Conservation (phyloP, 208 protist genomes). For the Porcisia hertigi region DNA sequence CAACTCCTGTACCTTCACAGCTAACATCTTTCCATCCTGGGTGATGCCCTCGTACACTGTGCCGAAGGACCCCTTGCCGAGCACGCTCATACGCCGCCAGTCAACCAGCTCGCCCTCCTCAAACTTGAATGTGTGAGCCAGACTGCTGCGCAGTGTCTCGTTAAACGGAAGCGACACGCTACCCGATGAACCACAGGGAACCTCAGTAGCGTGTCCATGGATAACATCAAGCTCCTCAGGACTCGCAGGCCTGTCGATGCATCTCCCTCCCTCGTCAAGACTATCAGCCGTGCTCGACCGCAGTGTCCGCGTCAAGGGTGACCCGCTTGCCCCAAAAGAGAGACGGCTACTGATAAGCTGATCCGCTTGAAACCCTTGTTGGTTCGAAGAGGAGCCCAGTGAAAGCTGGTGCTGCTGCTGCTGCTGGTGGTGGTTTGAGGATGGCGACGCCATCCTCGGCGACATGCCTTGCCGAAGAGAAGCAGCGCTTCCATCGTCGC, state of each 20-base stretch:
- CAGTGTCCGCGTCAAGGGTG: slow-evolving; percentile 10
- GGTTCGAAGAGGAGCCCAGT: not conserved
- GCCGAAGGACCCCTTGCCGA: slow-evolving; percentile 88
- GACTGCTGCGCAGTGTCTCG: slow-evolving; percentile 29
- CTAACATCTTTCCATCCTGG: slow-evolving; percentile 77
- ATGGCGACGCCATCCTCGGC: slow-evolving; percentile 10
- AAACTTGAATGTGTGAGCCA: slow-evolving; percentile 40
- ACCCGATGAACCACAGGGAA: slow-evolving; percentile 5
- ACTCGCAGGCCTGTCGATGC: not conserved
- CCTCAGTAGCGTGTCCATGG: not conserved
- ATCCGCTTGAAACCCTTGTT: not conserved
- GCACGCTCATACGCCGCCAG: slow-evolving; percentile 75
- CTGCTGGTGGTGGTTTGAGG: slow-evolving; percentile 14
- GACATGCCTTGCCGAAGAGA: not conserved
- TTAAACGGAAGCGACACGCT: slow-evolving; percentile 38
- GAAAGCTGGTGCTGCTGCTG: slow-evolving; percentile 29
- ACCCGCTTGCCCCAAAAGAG: not conserved
- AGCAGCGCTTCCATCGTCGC: not conserved
- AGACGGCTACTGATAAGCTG: not conserved
- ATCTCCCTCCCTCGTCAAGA: not conserved
- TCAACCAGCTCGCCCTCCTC: slow-evolving; percentile 54
- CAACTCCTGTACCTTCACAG: slow-evolving; percentile 90
- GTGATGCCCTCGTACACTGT: slow-evolving; percentile 91
- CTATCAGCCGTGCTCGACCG: not conserved
- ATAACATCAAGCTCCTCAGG: not conserved